phyloP scores from a whole-genome alignment of 257 asterid species.

The Petunia axillaris region DNA sequence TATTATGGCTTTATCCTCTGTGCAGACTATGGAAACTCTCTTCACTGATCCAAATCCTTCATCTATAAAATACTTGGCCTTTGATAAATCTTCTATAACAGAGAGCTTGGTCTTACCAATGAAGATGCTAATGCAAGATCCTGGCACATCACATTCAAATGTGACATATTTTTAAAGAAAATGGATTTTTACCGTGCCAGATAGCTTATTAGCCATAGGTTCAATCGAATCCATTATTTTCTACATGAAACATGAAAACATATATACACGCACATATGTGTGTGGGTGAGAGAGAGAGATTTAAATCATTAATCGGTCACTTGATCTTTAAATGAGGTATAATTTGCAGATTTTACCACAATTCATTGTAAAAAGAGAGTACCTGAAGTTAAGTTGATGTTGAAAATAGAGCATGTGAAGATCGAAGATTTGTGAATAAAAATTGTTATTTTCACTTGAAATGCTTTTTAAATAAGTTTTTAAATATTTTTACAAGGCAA shows the following conservation, averaged over 20 bases:
- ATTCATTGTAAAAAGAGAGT: no score
- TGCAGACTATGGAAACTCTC: constrained; percentile 44
- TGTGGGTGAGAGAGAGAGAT: no score
- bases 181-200: no score
- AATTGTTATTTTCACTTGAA: no score
- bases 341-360: no score
- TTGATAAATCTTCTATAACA: constrained; percentile 45
- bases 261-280: no score
- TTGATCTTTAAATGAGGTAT: no score
- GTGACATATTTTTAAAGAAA: not conserved
- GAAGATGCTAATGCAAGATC: constrained; percentile 49
- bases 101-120: constrained; percentile 50
- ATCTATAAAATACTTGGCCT: constrained; percentile 37
- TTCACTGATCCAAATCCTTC: constrained; percentile 55
- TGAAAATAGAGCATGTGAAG: no score
- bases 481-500: no score
- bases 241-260: not conserved
- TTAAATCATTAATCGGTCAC: not conserved
- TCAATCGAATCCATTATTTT: not conserved
- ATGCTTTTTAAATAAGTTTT: no score
- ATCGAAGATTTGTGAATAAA: no score
- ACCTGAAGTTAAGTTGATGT: no score
- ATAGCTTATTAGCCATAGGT: not conserved
- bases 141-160: constrained; percentile 35
- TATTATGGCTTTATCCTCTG: constrained; percentile 41